phyloP scores from a whole-genome alignment of 495 filamentous ascomycete genomes.

The Penicillium turbatum region DNA sequence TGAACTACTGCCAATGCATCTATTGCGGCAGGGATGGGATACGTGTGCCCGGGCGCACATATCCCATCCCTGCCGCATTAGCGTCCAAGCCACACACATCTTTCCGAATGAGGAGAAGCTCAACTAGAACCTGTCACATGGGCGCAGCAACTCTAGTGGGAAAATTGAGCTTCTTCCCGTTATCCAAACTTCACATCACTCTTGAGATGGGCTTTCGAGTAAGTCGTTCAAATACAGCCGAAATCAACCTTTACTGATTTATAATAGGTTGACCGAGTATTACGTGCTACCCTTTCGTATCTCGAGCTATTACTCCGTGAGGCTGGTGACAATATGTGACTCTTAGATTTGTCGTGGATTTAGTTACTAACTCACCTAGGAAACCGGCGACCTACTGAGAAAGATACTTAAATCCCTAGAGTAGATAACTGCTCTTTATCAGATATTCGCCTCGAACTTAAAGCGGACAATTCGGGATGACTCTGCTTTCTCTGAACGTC shows the following conservation, averaged over 20 bases:
- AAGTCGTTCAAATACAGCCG: background rate
- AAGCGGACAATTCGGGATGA: background rate
- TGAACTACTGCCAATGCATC: no score
- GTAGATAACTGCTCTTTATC: background rate
- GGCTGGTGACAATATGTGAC: background rate
- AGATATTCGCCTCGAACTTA: background rate
- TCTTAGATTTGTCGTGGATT: background rate
- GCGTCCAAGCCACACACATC: background rate
- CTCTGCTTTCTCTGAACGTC: background rate
- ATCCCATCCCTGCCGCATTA: slow-evolving; percentile 1
- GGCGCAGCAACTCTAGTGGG: background rate
- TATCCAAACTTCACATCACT: no score
- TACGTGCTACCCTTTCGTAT: background rate
- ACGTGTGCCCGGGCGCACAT: background rate
- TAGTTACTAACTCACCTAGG: background rate
- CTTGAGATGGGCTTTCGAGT: background rate
- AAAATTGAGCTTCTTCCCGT: no score
- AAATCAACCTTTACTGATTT: background rate
- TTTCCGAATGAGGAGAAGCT: background rate
- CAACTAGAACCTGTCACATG: background rate
- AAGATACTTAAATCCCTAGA: background rate
- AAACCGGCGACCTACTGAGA: background rate
- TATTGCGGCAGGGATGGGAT: no score
- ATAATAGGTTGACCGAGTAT: background rate
- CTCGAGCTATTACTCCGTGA: background rate